Evolutionary conservation across 164 flowering plant genomes (phyloP).

Genomic region (Brasenia schreberi): DNA sequence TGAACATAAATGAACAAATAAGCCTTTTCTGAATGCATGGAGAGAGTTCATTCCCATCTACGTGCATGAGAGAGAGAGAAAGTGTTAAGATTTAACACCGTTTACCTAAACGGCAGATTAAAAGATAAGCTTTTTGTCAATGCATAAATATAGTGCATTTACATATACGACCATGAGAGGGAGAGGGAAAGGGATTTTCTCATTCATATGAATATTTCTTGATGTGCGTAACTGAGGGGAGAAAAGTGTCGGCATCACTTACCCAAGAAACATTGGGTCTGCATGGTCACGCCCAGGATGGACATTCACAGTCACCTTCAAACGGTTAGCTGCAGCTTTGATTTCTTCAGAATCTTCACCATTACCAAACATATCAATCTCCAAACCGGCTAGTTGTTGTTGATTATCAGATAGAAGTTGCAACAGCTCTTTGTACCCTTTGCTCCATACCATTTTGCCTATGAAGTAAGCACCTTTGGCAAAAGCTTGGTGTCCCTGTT

Average conservation of each 20-base stretch:
- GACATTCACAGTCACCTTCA: slow-evolving; percentile 47
- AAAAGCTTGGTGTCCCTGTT: slow-evolving; percentile 36
- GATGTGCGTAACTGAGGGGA: neutral
- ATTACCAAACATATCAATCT: slow-evolving; percentile 78
- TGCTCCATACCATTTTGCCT: slow-evolving; percentile 93
- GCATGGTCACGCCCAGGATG: slow-evolving; percentile 90
- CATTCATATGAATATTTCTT: too few relatives aligned
- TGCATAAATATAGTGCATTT: neutral
- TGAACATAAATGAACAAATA: slow-evolving; percentile 11
- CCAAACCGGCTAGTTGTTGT: slow-evolving; percentile 53
- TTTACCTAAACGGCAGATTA: too few relatives aligned
- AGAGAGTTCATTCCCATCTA: neutral
- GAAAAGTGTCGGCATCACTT: slow-evolving; percentile 12
- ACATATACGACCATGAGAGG: neutral
- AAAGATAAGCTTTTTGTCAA: neutral
- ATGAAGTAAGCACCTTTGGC: slow-evolving; percentile 77
- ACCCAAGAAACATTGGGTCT: slow-evolving; percentile 91
- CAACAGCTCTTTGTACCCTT: slow-evolving; percentile 85
- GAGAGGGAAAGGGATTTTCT: neutral
- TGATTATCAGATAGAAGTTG: slow-evolving; percentile 57
- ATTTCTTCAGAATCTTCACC: slow-evolving; percentile 82
- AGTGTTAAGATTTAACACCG: too few relatives aligned
- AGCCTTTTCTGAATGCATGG: neutral
- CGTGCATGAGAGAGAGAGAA: neutral
- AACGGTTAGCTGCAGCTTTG: slow-evolving; percentile 50